Base-by-base conservation (phyloP, 169 alveolate species). In the Plasmodium relictum region DNA sequence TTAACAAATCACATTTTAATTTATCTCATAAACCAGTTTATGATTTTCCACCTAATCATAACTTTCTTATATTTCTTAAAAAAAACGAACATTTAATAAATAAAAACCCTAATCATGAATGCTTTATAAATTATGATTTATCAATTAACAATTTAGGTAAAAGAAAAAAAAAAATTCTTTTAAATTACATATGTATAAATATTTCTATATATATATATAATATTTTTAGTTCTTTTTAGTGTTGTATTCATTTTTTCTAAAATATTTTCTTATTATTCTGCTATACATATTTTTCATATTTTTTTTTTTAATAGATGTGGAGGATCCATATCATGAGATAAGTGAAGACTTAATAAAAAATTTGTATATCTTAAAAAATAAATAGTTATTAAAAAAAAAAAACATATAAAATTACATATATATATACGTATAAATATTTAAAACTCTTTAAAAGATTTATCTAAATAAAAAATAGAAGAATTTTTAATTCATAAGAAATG, bases 241-340 rank as follows among this genome's bases (percentile, higher is more conserved):
- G 39, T 3, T 31, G 3, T 31, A 3, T 31, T 31, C n/a, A 31
- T 31, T 31, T 31, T 3, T 31, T 31, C 39, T 31, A 2, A 31
- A 1, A 31, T 31, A 31, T 1, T 31, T 31, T 3, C 3, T 48
- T 48, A 48, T 48, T 14, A 48, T 48, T 48, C 16, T 14, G 5
- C 16, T 14, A 48, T 48, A 2, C 5, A 1, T 1, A 10, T 1
- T 10, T 48, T 48, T 73, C 61, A 22, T 42, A 3, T 0, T 12
- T 37, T 14, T 48, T 59, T 50, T 16, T 42, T 65, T 70, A 58
- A 16, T 59, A 78, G 89, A 78, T 9, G 50, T 78, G 18, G 6
- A 48, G 18, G 89, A 78, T 42, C 89, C 89, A 70, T 78, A 78
- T 70, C 74, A 44, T 5, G 89, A 78, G 26, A 78, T 78, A 39